These are phyloP conservation scores for Candida hungchunana DNA, from an alignment of 805 yeast genomes.

Conservation along the genomic window DNA sequence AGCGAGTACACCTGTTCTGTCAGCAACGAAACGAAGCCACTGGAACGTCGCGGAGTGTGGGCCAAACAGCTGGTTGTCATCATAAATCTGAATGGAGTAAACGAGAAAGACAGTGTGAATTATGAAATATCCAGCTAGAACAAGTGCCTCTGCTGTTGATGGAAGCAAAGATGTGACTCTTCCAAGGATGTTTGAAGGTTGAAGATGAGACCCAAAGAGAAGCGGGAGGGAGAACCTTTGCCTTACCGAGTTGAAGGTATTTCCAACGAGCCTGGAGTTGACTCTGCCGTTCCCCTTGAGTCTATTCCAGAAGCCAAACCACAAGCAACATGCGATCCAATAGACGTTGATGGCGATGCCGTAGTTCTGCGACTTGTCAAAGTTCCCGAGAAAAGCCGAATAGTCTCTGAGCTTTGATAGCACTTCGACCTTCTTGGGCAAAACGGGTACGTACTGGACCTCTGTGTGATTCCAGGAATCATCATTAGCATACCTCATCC, in stretches of 20 bases:
- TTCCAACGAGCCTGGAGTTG: slow-evolving; percentile 15
- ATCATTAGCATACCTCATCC: slow-evolving; percentile 6
- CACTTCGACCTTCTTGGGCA: slow-evolving; percentile 10
- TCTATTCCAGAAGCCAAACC: slow-evolving; percentile 21
- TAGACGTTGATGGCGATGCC: slow-evolving; percentile 22
- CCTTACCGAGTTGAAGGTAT: slow-evolving; percentile 15
- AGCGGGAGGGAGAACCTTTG: slow-evolving; percentile 18
- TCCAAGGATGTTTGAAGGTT: slow-evolving; percentile 14
- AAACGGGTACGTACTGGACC: slow-evolving; percentile 15
- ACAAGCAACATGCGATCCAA: slow-evolving; percentile 15
- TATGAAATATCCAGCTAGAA: slow-evolving; percentile 30
- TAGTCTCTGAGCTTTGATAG: slow-evolving; percentile 19
- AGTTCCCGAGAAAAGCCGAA: slow-evolving; percentile 24
- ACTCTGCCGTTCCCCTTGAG: slow-evolving; percentile 14
- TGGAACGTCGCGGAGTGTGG: slow-evolving; percentile 10
- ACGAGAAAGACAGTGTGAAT: slow-evolving; percentile 14
- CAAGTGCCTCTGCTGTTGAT: slow-evolving; percentile 22
- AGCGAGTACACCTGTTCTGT: slow-evolving; percentile 25
- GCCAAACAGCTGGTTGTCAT: slow-evolving; percentile 20
- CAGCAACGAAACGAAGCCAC: slow-evolving; percentile 10
- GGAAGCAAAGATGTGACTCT: slow-evolving; percentile 20
- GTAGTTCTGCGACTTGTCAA: slow-evolving; percentile 20
- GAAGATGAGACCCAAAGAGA: slow-evolving; percentile 19
- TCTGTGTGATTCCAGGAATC: slow-evolving; percentile 11
- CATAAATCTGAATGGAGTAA: slow-evolving; percentile 11